These are phyloP conservation scores for Corylus heterophylla DNA, from an alignment of 306 rosid species.

Conservation along the genomic window DNA sequence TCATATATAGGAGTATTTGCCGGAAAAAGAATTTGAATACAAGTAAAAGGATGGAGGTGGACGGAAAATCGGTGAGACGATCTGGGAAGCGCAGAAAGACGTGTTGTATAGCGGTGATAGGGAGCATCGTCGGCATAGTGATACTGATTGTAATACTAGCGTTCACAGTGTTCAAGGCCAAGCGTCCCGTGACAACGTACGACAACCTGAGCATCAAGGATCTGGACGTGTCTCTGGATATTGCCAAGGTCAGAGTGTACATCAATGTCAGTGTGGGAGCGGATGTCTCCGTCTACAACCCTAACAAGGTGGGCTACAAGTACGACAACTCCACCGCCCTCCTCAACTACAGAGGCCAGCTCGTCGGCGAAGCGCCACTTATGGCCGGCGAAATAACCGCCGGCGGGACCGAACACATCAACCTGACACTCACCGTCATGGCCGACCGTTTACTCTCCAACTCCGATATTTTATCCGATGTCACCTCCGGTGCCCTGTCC, in stretches of 20 bases:
- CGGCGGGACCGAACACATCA: constrained; percentile 33
- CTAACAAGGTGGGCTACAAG: constrained; percentile 52
- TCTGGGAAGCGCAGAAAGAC: constrained; percentile 23
- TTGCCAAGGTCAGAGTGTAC: constrained; percentile 11
- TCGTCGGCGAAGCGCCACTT: constrained; percentile 54
- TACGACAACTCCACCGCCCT: constrained; percentile 38
- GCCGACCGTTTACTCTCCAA: constrained; percentile 48
- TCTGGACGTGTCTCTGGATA: constrained; percentile 25
- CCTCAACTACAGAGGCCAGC: constrained; percentile 55
- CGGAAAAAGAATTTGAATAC: no score
- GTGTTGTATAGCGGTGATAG: constrained; percentile 23
- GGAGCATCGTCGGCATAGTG: background rate
- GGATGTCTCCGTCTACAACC: constrained; percentile 44
- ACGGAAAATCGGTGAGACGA: background rate
- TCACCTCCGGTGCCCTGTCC: constrained; percentile 38
- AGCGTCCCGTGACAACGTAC: constrained; percentile 19
- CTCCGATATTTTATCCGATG: constrained; percentile 36
- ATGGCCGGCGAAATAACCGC: constrained; percentile 37
- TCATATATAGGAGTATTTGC: no score
- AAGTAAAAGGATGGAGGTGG: background rate
- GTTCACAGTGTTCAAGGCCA: constrained; percentile 56
- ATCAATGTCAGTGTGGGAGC: constrained; percentile 51
- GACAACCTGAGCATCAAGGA: constrained; percentile 34
- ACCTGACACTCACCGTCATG: constrained; percentile 51
- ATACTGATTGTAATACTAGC: constrained; percentile 36